These are phyloP conservation scores for Ceratocystis cubensis DNA, from an alignment of 2,329 filamentous ascomycete genomes.

Conservation along the genomic window DNA sequence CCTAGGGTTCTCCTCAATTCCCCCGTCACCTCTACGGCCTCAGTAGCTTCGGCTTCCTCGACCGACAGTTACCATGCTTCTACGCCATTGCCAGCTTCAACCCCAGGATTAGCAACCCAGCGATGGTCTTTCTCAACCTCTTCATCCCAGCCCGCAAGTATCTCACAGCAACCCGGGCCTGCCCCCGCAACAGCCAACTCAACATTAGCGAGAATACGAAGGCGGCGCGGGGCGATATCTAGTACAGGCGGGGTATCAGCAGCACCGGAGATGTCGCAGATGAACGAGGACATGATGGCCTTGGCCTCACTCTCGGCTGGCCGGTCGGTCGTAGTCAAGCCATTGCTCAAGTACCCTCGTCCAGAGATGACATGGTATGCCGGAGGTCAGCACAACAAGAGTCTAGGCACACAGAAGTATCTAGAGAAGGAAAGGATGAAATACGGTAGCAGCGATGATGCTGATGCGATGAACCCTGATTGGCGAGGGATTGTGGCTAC, in stretches of 20 bases:
- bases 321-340: slow-evolving; percentile 13
- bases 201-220: neutral
- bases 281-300: slow-evolving; percentile 3
- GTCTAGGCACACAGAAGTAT: slow-evolving; percentile 10
- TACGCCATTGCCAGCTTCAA: too few species aligned
- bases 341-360: slow-evolving; percentile 7
- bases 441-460: neutral
- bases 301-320: slow-evolving; percentile 4
- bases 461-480: slow-evolving; percentile 23
- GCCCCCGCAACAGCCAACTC: neutral
- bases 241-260: neutral
- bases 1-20: slow-evolving; percentile 9
- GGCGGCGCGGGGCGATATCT: neutral
- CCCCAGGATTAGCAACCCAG: too few species aligned
- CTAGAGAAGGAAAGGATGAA: neutral
- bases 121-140: too few species aligned
- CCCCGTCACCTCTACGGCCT: too few species aligned
- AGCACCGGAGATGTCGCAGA: neutral
- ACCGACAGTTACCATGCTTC: neutral
- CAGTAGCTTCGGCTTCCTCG: neutral
- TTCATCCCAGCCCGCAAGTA: too few species aligned
- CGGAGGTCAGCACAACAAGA: neutral
- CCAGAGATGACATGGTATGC: neutral
- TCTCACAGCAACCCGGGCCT: too few species aligned
- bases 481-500: slow-evolving; percentile 33